Conservation (phyloP, 331 rosid species). For the Saraca asoca region DNA sequence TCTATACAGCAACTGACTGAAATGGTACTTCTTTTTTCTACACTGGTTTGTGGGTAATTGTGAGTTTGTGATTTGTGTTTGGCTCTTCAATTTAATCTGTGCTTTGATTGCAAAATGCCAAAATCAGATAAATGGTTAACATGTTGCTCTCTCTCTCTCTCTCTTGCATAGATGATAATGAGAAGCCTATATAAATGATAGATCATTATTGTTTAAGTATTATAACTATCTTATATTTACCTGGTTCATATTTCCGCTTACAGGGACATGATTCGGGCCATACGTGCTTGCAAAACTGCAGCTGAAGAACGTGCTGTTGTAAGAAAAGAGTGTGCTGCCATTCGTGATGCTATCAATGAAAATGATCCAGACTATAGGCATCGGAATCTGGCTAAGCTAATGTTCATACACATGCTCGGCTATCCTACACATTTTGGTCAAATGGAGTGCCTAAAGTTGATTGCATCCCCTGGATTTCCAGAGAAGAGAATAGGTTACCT, state of each 20-base stretch:
- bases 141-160: slow-evolving; percentile 13
- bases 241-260: slow-evolving; percentile 30
- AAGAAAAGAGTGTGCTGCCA: slow-evolving; percentile 98
- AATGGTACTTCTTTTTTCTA: neutral
- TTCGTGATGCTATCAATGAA: slow-evolving; percentile 89
- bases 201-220: neutral
- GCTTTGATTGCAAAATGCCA: slow-evolving; percentile 19
- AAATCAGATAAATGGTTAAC: slow-evolving; percentile 19
- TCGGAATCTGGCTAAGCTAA: slow-evolving; percentile 95
- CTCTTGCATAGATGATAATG: slow-evolving; percentile 13
- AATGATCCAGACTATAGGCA: slow-evolving; percentile 90
- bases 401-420: slow-evolving; percentile 99
- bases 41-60: slow-evolving; percentile 17
- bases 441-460: slow-evolving; percentile 99
- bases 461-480: slow-evolving; percentile 94
- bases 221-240: slow-evolving; percentile 17
- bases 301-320: slow-evolving; percentile 98
- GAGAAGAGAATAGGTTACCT: slow-evolving; percentile 99
- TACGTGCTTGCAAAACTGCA: slow-evolving; percentile 98
- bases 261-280: slow-evolving; percentile 99
- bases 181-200: too few relatives aligned
- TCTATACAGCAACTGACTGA: neutral
- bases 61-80: slow-evolving; percentile 22
- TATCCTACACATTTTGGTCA: slow-evolving; percentile 99
- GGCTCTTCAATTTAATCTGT: slow-evolving; percentile 23